Percentiles rank a stretch among this genome's conserved stretches.
Evolutionary conservation across 2,329 filamentous ascomycete species (phyloP).

Genomic region (Akanthomyces uredinophilus): DNA sequence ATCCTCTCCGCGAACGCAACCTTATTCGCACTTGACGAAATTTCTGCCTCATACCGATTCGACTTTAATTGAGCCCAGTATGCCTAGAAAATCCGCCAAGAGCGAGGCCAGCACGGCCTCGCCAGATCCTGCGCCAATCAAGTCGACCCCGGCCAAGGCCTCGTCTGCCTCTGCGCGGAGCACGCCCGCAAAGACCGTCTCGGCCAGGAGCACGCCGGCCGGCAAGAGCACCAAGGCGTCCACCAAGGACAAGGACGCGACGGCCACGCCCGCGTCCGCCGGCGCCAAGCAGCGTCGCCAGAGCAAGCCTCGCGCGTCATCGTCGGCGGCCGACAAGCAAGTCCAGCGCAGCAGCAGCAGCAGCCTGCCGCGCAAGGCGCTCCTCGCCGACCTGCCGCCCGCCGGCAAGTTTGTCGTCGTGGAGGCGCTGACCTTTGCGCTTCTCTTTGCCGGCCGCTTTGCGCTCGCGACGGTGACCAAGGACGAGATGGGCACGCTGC

Average conservation of each 20-base stretch:
- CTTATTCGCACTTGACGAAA: neutral
- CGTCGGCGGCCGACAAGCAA: constrained; percentile 6
- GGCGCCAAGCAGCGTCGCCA: constrained; percentile 13
- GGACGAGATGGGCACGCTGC: constrained; percentile 57
- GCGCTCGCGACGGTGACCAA: constrained; percentile 66
- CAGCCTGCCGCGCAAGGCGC: neutral
- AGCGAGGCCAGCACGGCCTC: constrained; percentile 12
- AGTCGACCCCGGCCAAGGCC: neutral
- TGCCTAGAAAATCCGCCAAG: constrained; percentile 11
- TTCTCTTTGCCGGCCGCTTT: constrained; percentile 61
- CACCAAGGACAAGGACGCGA: constrained; percentile 10
- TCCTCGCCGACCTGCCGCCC: neutral
- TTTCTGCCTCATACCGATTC: neutral
- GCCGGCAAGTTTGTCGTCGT: constrained; percentile 48
- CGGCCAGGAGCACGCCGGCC: constrained; percentile 1
- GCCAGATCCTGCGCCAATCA: constrained; percentile 4
- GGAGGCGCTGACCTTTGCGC: constrained; percentile 50
- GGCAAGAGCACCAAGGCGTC: constrained; percentile 3
- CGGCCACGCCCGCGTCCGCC: constrained; percentile 1
- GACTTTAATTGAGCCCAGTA: neutral
- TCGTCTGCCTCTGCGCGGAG: neutral
- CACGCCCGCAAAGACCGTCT: neutral
- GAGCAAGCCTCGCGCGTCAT: constrained; percentile 1
- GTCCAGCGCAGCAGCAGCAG: neutral
- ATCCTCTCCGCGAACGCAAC: neutral